Evolutionary conservation across 768 basidiomycete species (phyloP).

Genomic region (Tulasnella sp.): DNA sequence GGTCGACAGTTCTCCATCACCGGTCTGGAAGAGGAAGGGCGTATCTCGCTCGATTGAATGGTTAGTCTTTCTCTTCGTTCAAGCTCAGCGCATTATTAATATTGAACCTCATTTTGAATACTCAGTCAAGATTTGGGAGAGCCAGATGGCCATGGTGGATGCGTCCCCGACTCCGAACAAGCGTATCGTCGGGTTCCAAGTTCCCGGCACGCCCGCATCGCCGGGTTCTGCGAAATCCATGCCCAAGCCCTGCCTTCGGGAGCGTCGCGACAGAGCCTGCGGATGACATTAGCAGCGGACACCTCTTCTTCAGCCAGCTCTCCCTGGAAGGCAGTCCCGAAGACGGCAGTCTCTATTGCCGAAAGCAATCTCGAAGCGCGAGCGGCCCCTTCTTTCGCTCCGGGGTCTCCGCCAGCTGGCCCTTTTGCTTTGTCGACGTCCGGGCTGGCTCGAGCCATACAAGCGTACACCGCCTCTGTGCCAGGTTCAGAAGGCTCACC

Average conservation of each 20-base stretch:
- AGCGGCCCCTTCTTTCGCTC: conserved; percentile 20
- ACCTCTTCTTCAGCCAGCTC: background rate
- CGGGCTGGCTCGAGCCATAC: conserved; percentile 17
- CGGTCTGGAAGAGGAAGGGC: conserved; percentile 30
- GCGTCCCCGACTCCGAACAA: conserved; percentile 1
- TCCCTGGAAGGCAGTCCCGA: conserved; percentile 14
- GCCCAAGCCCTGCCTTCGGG: background rate
- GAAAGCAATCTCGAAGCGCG: conserved; percentile 3
- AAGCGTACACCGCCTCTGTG: background rate
- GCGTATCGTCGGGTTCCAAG: conserved; percentile 19
- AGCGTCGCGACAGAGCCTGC: conserved; percentile 4
- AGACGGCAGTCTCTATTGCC: conserved; percentile 19
- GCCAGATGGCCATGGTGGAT: conserved; percentile 35
- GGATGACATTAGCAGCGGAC: background rate
- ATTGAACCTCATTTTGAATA: conserved; percentile 17
- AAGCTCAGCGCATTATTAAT: background rate
- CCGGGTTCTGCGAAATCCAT: conserved; percentile 8
- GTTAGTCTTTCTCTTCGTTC: conserved; percentile 24
- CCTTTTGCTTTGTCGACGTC: conserved; percentile 23
- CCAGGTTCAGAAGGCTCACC: conserved; percentile 26
- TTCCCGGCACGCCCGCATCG: conserved; percentile 18
- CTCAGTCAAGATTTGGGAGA: conserved; percentile 75
- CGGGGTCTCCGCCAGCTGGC: conserved; percentile 15
- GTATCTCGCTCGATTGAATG: conserved; percentile 26
- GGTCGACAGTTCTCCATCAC: conserved; percentile 3